Evolutionary conservation across 129 eudicot species (phyloP).

Genomic region (sunflower (Helianthus annuus)): HanXRQr2.0-SUNRISE NC_035444.2:137894277-137894776

Average conservation of each 20-base stretch:
- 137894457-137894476: background rate
- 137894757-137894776: conserved; percentile 1
- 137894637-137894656: background rate
- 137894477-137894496: background rate
- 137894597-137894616: background rate
- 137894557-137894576: background rate
- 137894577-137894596: conserved; percentile 9
- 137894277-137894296: background rate
- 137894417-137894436: background rate
- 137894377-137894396: conserved; percentile 3
- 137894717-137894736: background rate
- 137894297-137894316: background rate
- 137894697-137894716: background rate
- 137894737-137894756: background rate
- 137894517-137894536: too few species aligned
- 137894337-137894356: conserved; percentile 6
- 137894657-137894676: background rate
- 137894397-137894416: conserved; percentile 4
- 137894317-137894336: background rate
- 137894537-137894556: too few species aligned
- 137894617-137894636: background rate
- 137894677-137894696: background rate
- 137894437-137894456: background rate
- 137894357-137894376: conserved; percentile 15
- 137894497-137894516: too few species aligned